Conservation (phyloP, 2,329 filamentous ascomycete species). For the Venturiaceae sp. region DNA sequence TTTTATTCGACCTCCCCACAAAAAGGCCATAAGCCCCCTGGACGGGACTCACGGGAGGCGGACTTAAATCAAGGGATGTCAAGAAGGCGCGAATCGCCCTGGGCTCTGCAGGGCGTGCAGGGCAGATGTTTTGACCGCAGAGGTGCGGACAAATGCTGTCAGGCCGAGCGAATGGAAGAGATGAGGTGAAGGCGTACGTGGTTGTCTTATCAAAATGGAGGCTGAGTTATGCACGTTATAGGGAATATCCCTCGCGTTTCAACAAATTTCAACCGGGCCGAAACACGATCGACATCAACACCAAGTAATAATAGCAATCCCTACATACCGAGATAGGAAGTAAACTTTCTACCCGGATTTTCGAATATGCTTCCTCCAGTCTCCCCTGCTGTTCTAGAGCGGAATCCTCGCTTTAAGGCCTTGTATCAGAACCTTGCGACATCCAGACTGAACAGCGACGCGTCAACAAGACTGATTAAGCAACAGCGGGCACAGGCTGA, state of each 20-base stretch:
- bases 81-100: background rate
- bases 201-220: background rate
- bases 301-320: background rate
- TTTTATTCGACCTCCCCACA: background rate
- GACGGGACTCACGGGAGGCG: background rate
- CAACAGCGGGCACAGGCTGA: conserved; percentile 31
- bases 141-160: background rate
- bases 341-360: background rate
- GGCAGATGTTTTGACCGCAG: background rate
- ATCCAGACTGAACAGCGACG: conserved; percentile 32
- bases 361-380: conserved; percentile 31
- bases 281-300: background rate
- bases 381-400: conserved; percentile 23
- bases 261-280: background rate
- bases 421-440: conserved; percentile 34
- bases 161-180: background rate
- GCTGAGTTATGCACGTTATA: background rate
- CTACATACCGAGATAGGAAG: background rate
- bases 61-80: background rate
- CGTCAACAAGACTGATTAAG: conserved; percentile 31
- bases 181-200: background rate
- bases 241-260: background rate
- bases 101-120: background rate
- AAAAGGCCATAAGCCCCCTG: background rate
- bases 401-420: conserved; percentile 33